Conservation (phyloP, 257 asterid species). For the Orobanche coerulescens region DNA sequence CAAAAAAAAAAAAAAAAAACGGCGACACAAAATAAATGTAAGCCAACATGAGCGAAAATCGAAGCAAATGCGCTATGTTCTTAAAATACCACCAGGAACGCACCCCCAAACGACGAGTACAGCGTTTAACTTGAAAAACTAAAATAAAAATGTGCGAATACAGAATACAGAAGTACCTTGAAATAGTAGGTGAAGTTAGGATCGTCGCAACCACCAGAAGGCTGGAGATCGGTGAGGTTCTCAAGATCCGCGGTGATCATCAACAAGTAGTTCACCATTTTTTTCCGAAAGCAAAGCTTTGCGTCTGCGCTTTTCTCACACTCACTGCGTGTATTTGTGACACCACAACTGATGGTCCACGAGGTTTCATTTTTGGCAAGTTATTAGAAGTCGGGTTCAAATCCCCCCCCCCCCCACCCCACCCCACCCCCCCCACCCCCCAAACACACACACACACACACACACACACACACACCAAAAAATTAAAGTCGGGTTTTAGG, state of each 20-base stretch:
- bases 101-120: neutral
- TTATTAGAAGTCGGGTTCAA: too few species aligned
- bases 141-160: neutral
- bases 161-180: slow-evolving; percentile 37
- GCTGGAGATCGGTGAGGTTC: slow-evolving; percentile 68
- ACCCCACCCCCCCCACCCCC: too few species aligned
- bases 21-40: neutral
- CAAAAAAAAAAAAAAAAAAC: neutral
- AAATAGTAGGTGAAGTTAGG: slow-evolving; percentile 57
- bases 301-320: slow-evolving; percentile 18
- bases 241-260: slow-evolving; percentile 75
- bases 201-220: slow-evolving; percentile 72
- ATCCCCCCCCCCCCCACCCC: too few species aligned
- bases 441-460: too few species aligned
- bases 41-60: neutral
- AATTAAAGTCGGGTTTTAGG: neutral
- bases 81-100: neutral
- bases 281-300: slow-evolving; percentile 6
- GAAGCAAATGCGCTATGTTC: neutral
- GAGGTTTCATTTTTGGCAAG: neutral
- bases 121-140: neutral
- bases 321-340: slow-evolving; percentile 17
- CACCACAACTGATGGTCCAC: neutral
- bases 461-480: too few species aligned
- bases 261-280: slow-evolving; percentile 66